Evolutionary conservation across 768 basidiomycete genomes (phyloP), one percentile per base, ranked within the genome.

Genomic region (Infundibulicybe gibba): DNA sequence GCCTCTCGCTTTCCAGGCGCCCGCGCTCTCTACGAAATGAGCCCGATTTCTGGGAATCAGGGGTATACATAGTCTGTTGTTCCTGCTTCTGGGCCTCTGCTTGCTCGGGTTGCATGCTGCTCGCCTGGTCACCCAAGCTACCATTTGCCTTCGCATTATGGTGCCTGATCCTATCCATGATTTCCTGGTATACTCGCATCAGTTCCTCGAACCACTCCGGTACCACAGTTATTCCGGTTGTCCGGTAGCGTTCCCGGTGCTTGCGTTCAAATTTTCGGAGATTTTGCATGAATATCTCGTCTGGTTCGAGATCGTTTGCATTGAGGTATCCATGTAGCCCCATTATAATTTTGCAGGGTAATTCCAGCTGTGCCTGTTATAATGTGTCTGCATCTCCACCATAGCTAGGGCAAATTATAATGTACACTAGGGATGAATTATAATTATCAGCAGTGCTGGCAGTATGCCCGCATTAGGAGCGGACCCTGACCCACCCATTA

Each of bases 1-100:
- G 57, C 33, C 77, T 64, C 50, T 80, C 77, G 38, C 80, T 75
- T 57, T 84, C n/a, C n/a, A n/a, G n/a, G n/a, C n/a, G n/a, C n/a
- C n/a, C n/a, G n/a, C n/a, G n/a, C n/a, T n/a, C n/a, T n/a, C n/a
- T n/a, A n/a, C n/a, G 83, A 45, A 74, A 35, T 38, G 72, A 69
- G 59, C 84, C 83, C 25, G 25, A 25, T 25, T 25, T 3, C 25
- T 8, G 8, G 25, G 25, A 8, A 25, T 25, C 25, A 25, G 25
- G 8, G 25, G 25, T 4, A 8, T 25, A 8, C 25, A 25, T 25
- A 8, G 4, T 25, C 46, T 70, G 71, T 68, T 87, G 85, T 56
- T 25, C 25, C 8, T 25, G 25, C 8, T 25, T 25, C 4, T 4
- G 4, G 25, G 25, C 25, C 25, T 25, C 25, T 4, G 8, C 25